Conservation (phyloP, 768 basidiomycete genomes). For the Russula griseocarnosa region DNA sequence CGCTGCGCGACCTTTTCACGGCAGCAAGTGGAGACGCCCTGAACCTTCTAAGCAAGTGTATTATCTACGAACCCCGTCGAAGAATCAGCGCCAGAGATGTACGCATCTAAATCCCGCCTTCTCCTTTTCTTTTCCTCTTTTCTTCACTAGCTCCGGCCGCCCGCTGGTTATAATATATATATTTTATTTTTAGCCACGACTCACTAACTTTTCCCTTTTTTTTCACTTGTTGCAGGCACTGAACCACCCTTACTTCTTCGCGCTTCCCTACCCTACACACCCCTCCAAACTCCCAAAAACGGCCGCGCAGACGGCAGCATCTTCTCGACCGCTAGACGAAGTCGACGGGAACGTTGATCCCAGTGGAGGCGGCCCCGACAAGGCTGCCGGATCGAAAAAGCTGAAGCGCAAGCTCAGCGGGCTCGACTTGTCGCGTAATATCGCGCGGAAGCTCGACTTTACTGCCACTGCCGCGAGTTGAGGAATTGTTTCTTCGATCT, state of each 20-base stretch:
- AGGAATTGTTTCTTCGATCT: neutral
- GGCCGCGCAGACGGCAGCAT: conserved; percentile 38
- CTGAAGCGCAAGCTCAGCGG: conserved; percentile 71
- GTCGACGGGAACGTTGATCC: conserved; percentile 69
- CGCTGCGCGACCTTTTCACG: conserved; percentile 82
- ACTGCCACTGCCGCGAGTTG: conserved; percentile 38
- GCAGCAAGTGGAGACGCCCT: conserved; percentile 84
- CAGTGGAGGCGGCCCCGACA: conserved; percentile 47
- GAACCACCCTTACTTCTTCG: conserved; percentile 80
- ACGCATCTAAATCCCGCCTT: conserved; percentile 30
- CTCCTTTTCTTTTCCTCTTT: no score
- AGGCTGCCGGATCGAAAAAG: conserved; percentile 48
- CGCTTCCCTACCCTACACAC: conserved; percentile 81
- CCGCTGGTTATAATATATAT: no score
- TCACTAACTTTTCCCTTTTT: neutral
- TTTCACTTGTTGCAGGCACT: conserved; percentile 55
- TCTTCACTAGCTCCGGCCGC: no score
- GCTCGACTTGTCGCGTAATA: conserved; percentile 46
- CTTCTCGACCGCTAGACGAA: conserved; percentile 64
- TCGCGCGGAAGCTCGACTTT: conserved; percentile 73
- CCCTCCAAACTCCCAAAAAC: conserved; percentile 87
- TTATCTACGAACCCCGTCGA: conserved; percentile 81
- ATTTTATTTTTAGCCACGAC: neutral
- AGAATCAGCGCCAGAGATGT: conserved; percentile 81
- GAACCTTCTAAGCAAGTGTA: conserved; percentile 72